Evolutionary conservation across 495 filamentous ascomycete species (phyloP).

Genomic region (Tuber microsphaerosporum): DNA sequence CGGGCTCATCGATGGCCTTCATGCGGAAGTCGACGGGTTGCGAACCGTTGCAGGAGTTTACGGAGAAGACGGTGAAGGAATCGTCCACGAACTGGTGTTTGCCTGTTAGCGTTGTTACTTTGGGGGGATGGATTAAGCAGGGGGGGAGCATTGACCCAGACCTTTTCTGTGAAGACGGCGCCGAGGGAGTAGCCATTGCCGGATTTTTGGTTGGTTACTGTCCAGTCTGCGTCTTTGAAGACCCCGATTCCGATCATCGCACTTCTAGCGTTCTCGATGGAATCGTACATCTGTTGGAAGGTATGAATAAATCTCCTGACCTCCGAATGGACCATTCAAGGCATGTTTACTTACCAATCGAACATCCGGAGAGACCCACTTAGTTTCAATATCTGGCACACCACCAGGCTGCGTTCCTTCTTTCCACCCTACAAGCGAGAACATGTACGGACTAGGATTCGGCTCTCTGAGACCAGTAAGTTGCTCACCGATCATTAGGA

Average conservation of each 20-base stretch:
- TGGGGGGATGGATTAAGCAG: slow-evolving; percentile 6
- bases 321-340: neutral
- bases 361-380: slow-evolving; percentile 11
- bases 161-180: neutral
- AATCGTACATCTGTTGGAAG: neutral
- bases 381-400: neutral
- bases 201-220: slow-evolving; percentile 45
- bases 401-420: slow-evolving; percentile 2
- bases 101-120: neutral
- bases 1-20: slow-evolving; percentile 2
- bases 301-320: neutral
- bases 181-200: slow-evolving; percentile 41
- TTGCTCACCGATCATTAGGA: slow-evolving; percentile 16
- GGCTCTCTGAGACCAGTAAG: neutral
- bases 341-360: slow-evolving; percentile 7
- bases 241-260: too few relatives aligned
- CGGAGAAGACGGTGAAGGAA: slow-evolving; percentile 11
- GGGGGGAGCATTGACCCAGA: neutral
- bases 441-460: slow-evolving; percentile 15
- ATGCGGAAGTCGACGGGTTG: slow-evolving; percentile 6
- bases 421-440: slow-evolving; percentile 21
- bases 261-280: neutral
- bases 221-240: slow-evolving; percentile 11
- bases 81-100: slow-evolving; percentile 5
- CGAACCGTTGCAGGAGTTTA: slow-evolving; percentile 14